phyloP scores from a whole-genome alignment of 305 asterid genomes.

The Ruellia speciosa region DNA sequence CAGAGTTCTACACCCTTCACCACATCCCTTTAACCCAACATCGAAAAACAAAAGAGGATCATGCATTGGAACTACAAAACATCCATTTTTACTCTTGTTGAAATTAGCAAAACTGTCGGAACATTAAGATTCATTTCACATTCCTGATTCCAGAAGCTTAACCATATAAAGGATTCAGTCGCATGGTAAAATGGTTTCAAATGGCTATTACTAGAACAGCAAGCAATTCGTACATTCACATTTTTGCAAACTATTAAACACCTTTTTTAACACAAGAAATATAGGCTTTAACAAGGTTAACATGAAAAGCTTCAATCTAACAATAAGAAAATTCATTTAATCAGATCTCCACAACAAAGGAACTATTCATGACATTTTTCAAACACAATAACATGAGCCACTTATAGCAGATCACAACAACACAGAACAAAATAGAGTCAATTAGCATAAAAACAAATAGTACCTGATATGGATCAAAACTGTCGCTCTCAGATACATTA shows the following conservation, averaged over 20 bases:
- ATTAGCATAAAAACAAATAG: constrained; percentile 2
- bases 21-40: too few species aligned
- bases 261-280: not conserved
- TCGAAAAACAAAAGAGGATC: too few species aligned
- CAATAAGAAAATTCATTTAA: not conserved
- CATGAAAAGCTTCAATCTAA: not conserved
- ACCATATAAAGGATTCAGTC: too few species aligned
- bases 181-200: not conserved
- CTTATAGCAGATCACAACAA: not conserved
- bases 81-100: too few species aligned
- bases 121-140: not conserved
- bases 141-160: not conserved
- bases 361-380: constrained; percentile 11
- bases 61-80: too few species aligned
- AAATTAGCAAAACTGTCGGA: too few species aligned
- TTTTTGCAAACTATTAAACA: constrained; percentile 2
- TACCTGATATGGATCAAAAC: constrained; percentile 94
- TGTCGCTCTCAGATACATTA: constrained; percentile 86
- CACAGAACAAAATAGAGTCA: not conserved
- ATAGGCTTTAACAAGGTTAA: not conserved
- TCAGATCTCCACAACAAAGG: not conserved
- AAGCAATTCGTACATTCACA: constrained; percentile 1
- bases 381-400: constrained; percentile 3
- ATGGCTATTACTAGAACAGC: not conserved
- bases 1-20: too few species aligned